Evolutionary conservation across 805 yeast species (phyloP).

Genomic region (Kluyveromyces dobzhanskii): DNA sequence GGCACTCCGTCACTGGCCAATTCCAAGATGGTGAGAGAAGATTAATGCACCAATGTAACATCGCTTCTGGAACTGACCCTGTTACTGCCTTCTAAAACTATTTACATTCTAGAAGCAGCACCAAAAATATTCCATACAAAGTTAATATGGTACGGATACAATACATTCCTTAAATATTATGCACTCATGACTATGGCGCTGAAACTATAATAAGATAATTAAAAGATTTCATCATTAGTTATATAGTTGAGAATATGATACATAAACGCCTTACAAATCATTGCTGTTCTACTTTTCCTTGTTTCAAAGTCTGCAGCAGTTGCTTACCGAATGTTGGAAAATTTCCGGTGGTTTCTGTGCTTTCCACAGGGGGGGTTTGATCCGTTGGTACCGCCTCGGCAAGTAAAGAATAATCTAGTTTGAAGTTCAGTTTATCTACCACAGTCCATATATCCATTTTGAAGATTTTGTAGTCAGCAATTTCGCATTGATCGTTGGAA

Average conservation of each 20-base stretch:
- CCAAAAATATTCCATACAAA: too few species aligned
- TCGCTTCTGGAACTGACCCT: constrained; percentile 76
- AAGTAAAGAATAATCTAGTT: constrained; percentile 29
- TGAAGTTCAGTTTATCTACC: constrained; percentile 34
- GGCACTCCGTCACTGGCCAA: constrained; percentile 91
- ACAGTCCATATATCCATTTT: constrained; percentile 38
- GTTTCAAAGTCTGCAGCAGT: constrained; percentile 23
- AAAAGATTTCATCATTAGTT: not conserved
- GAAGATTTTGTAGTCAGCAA: constrained; percentile 38
- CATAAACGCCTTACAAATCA: not conserved
- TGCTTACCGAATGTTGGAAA: constrained; percentile 9
- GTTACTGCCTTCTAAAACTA: constrained; percentile 10
- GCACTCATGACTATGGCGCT: too few species aligned
- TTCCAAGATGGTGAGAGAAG: constrained; percentile 70
- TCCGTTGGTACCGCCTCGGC: not conserved
- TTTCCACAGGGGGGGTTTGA: too few species aligned
- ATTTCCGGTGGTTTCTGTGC: too few species aligned
- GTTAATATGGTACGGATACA: too few species aligned
- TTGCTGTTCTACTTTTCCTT: constrained; percentile 12
- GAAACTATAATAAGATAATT: not conserved
- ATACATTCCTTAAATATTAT: too few species aligned
- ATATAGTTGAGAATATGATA: not conserved
- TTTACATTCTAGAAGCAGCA: too few species aligned
- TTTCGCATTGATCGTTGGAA: constrained; percentile 33
- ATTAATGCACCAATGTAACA: constrained; percentile 90